These are phyloP conservation scores for Coelastrella sp. DNA, from an alignment of 139 green algal species.

Conservation along the genomic window DNA sequence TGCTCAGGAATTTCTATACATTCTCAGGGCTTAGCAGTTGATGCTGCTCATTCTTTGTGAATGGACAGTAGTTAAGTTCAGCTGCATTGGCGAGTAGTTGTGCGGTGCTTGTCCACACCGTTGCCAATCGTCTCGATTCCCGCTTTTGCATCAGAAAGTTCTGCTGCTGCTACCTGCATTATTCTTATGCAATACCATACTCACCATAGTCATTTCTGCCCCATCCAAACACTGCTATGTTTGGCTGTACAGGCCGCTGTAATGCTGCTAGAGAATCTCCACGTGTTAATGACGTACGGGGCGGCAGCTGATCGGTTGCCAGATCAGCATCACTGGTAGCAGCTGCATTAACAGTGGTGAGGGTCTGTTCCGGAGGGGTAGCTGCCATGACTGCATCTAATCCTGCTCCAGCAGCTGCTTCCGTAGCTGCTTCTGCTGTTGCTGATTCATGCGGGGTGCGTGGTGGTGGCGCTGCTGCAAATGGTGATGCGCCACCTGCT, in stretches of 20 bases:
- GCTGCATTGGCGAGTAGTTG: no score
- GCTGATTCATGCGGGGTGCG: not conserved
- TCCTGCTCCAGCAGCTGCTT: slow-evolving; percentile 1
- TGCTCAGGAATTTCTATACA: no score
- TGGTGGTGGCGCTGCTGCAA: slow-evolving; percentile 19
- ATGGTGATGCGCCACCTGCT: slow-evolving; percentile 9
- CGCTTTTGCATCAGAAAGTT: no score
- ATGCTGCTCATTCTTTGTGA: no score
- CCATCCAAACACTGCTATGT: slow-evolving; percentile 27
- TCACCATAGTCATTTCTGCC: slow-evolving; percentile 38
- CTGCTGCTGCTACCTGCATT: no score
- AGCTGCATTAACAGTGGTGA: not conserved
- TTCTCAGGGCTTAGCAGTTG: no score
- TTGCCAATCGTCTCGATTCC: no score
- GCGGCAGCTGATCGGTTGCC: slow-evolving; percentile 9
- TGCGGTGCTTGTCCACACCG: no score
- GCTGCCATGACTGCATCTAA: not conserved
- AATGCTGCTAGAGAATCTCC: not conserved
- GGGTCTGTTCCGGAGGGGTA: not conserved
- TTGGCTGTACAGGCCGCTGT: not conserved
- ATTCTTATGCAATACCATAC: not conserved
- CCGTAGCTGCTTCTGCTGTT: slow-evolving; percentile 19
- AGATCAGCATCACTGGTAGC: not conserved
- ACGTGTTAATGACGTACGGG: not conserved
- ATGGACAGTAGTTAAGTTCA: no score